Base-by-base conservation (phyloP, 352 stramenopile genomes). In the Phytophthora constricta region DNA sequence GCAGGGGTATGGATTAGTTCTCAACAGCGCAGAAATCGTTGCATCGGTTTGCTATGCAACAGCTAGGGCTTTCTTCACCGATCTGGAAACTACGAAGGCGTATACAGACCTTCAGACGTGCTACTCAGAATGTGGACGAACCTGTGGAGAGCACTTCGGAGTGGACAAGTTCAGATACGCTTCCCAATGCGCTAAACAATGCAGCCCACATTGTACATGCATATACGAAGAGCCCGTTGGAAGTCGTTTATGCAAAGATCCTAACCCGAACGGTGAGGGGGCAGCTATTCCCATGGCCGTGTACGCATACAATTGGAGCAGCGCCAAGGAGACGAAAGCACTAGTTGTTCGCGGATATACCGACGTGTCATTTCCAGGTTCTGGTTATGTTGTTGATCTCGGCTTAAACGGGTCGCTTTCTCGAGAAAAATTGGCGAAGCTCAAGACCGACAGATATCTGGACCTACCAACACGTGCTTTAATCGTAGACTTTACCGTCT, bases 231-330 rank as follows among this genome's bases (percentile, higher is more conserved):
- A 89, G 39, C 74, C 79, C 2, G 70, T 58, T 23, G 82, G 76
- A 0, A 87, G 87, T 9, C 56, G 65, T 16, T 45, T 85, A 4
- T 89, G 80, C 51, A 54, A 53, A 2, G 70, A 86, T 41, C 82
- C 80, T 0, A 91, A 85, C 47, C 84, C 82, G n/a, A 77, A 77
- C 31, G 80, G 79, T 0, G 62, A 72, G 5, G 65, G 60, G 22
- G 61, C 47, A 23, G 58, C 65, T 0, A 53, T 82, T 11, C 82
- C 82, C 3, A 64, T 59, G 16, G 46, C 68, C 3, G 49, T 84
- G n/a, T 86, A 85, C 46, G 53, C 79, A 10, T 93, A 81, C 65
- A 85, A 82, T 55, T 93, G 84, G 84, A 83, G 68, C 17, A 70
- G 55, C 5, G 59, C 64, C 3, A 62, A 67, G 0, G 28, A 31